These are phyloP conservation scores for Mycena latifolia DNA, from an alignment of 768 basidiomycete genomes.

Conservation along the genomic window DNA sequence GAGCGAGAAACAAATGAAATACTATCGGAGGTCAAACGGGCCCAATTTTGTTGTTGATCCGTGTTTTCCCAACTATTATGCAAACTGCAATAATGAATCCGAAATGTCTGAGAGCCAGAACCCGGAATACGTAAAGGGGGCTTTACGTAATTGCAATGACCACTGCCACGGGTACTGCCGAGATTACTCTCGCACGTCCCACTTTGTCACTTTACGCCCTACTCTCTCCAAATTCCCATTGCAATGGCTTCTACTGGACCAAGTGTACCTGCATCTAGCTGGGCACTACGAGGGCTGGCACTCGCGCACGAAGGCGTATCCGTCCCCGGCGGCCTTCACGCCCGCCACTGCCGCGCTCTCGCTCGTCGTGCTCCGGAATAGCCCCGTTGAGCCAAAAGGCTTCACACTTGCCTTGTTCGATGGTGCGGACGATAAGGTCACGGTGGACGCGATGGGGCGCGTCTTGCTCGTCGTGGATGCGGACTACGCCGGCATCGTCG, in stretches of 20 bases:
- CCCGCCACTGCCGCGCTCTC: conserved; percentile 44
- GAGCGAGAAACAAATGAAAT: too few species aligned
- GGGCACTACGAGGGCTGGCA: conserved; percentile 45
- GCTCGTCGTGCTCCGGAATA: conserved; percentile 49
- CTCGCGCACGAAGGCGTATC: conserved; percentile 41
- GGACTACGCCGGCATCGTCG: conserved; percentile 44
- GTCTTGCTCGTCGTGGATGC: conserved; percentile 40
- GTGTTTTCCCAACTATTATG: too few species aligned
- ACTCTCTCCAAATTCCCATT: not conserved
- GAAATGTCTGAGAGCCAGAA: too few species aligned
- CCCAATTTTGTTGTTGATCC: too few species aligned
- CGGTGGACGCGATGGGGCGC: conserved; percentile 48
- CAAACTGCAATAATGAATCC: too few species aligned
- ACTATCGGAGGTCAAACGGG: too few species aligned
- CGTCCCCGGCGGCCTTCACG: conserved; percentile 40
- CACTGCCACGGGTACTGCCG: too few species aligned
- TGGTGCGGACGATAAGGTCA: conserved; percentile 35
- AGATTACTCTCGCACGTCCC: too few species aligned
- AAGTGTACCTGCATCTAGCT: not conserved
- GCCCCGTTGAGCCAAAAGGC: conserved; percentile 48
- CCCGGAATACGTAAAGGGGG: too few species aligned
- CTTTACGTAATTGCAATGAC: too few species aligned
- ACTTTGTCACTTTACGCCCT: not conserved
- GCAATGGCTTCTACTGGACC: conserved; percentile 3
- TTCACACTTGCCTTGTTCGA: conserved; percentile 52